Evolutionary conservation across 345 rosid genomes (phyloP).

Genomic region (Stellera chamaejasme): DNA sequence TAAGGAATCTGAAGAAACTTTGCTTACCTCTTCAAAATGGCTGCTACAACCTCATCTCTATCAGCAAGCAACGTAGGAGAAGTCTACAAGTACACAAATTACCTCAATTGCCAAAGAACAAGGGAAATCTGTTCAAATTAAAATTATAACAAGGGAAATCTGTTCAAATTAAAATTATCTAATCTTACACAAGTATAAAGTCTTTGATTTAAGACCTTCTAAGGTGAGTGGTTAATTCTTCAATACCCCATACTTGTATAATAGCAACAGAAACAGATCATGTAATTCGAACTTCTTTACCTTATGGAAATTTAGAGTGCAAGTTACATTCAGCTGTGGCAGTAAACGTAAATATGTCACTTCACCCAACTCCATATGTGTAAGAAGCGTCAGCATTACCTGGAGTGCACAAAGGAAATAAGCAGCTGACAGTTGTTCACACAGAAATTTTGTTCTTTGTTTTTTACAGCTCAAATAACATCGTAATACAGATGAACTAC

Average conservation of each 20-base stretch:
- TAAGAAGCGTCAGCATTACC: constrained; percentile 89
- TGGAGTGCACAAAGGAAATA: constrained; percentile 20
- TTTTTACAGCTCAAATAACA: constrained; percentile 1
- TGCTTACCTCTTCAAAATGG: constrained; percentile 67
- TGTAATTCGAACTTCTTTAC: constrained; percentile 24
- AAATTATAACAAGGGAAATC: constrained; percentile 9
- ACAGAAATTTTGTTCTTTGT: background rate
- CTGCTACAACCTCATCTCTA: constrained; percentile 49
- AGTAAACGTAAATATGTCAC: constrained; percentile 63
- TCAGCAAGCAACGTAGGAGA: constrained; percentile 64
- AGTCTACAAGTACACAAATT: constrained; percentile 47
- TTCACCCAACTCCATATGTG: constrained; percentile 89
- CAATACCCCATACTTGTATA: no score
- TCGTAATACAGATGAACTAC: background rate
- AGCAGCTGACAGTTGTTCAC: background rate
- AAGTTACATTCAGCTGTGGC: constrained; percentile 64
- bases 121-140: background rate
- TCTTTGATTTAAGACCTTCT: no score
- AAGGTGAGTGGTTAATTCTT: no score
- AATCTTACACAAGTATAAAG: no score
- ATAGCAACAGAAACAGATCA: background rate
- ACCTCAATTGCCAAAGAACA: constrained; percentile 18
- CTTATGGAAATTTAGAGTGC: constrained; percentile 89
- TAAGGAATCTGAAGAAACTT: constrained; percentile 1
- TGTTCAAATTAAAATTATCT: background rate